A percentile compares a stretch with the other conserved stretches of the same genome.
These are phyloP conservation scores for Globisporangium yorkense DNA, from an alignment of 352 stramenopile species.

Conservation along the genomic window DNA sequence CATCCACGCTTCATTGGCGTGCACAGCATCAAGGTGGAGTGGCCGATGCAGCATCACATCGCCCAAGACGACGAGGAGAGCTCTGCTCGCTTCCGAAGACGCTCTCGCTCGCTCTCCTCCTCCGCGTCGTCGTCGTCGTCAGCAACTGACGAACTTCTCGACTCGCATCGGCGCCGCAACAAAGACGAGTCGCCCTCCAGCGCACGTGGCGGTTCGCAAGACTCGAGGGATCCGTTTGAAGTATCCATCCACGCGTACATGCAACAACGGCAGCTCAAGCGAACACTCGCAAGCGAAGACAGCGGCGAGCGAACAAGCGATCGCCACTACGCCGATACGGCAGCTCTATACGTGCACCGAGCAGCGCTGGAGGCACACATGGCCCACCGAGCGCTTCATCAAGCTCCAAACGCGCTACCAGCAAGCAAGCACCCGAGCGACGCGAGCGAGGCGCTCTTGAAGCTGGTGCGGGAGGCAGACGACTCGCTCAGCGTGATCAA, in stretches of 20 bases:
- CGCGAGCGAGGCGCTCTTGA: slow-evolving; percentile 24
- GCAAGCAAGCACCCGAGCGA: background rate
- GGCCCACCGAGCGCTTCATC: no score
- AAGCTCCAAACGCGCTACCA: background rate
- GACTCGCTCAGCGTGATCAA: slow-evolving; percentile 76
- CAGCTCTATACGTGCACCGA: background rate
- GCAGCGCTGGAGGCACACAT: background rate
- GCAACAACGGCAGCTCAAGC: slow-evolving; percentile 5
- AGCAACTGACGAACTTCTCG: background rate
- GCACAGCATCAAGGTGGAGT: slow-evolving; percentile 39
- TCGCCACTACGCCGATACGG: background rate
- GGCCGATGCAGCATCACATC: slow-evolving; percentile 11
- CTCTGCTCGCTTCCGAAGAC: background rate
- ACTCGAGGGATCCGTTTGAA: slow-evolving; percentile 2
- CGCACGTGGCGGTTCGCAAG: background rate
- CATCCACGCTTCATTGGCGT: slow-evolving; percentile 54
- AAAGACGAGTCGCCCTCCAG: background rate
- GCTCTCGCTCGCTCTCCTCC: background rate
- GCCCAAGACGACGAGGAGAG: background rate
- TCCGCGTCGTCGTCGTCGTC: slow-evolving; percentile 1
- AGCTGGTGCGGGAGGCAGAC: slow-evolving; percentile 47
- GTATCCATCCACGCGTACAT: slow-evolving; percentile 8
- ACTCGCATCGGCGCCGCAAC: background rate
- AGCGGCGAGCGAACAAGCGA: background rate
- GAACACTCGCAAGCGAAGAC: background rate